phyloP scores from a whole-genome alignment of 495 filamentous ascomycete species.

The Xylaria flabelliformis region DNA sequence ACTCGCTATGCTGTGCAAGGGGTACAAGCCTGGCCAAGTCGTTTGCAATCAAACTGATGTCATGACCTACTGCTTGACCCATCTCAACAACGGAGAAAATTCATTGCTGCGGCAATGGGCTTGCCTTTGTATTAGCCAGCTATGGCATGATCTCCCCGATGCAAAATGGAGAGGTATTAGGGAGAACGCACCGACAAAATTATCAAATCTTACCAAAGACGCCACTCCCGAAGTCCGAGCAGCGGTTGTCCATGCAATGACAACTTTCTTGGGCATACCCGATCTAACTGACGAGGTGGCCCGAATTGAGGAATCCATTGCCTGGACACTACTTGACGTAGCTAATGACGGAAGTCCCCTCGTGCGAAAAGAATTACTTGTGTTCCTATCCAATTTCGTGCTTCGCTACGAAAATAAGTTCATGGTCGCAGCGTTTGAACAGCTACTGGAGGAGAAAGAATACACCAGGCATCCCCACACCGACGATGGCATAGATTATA shows the following conservation, averaged over 20 bases:
- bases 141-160: slow-evolving; percentile 89
- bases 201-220: slow-evolving; percentile 84
- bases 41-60: slow-evolving; percentile 86
- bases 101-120: slow-evolving; percentile 94
- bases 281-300: slow-evolving; percentile 91
- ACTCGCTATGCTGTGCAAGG: slow-evolving; percentile 93
- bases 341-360: slow-evolving; percentile 89
- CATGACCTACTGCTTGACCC: slow-evolving; percentile 80
- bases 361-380: slow-evolving; percentile 88
- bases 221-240: slow-evolving; percentile 93
- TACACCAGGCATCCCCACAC: slow-evolving; percentile 58
- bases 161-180: slow-evolving; percentile 94
- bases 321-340: slow-evolving; percentile 84
- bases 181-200: slow-evolving; percentile 75
- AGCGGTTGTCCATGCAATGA: slow-evolving; percentile 90
- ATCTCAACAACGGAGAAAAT: slow-evolving; percentile 84
- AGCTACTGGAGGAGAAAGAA: slow-evolving; percentile 83
- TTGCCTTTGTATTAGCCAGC: slow-evolving; percentile 92
- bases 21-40: slow-evolving; percentile 85
- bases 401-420: slow-evolving; percentile 92
- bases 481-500: slow-evolving; percentile 61
- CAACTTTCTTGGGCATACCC: slow-evolving; percentile 89
- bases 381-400: slow-evolving; percentile 93
- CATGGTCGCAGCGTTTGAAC: slow-evolving; percentile 88
- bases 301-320: slow-evolving; percentile 85